Percentiles rank a stretch among this genome's conserved stretches.
Conservation (phyloP, 306 rosid species). For the Alnus glutinosa region DNA sequence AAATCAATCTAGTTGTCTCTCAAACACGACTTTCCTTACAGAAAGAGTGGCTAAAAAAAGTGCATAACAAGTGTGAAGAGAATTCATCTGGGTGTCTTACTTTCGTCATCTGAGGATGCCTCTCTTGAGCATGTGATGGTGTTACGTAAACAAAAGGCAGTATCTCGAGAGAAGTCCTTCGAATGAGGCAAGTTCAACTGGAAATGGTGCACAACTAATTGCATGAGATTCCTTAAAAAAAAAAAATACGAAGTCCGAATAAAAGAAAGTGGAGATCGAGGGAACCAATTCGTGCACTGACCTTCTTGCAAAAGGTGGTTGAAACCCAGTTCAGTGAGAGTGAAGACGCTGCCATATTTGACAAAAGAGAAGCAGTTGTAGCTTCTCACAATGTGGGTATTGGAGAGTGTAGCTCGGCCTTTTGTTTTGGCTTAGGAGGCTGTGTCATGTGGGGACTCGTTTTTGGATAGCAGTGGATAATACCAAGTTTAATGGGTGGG, state of each 20-base stretch:
- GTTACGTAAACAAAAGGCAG: slow-evolving; percentile 44
- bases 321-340: slow-evolving; percentile 61
- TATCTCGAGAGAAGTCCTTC: slow-evolving; percentile 42
- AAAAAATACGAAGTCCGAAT: slow-evolving; percentile 5
- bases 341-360: slow-evolving; percentile 67
- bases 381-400: slow-evolving; percentile 36
- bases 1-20: slow-evolving; percentile 6
- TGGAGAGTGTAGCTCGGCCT: slow-evolving; percentile 32
- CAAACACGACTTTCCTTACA: background rate
- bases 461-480: slow-evolving; percentile 28
- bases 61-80: slow-evolving; percentile 1
- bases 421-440: slow-evolving; percentile 37
- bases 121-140: slow-evolving; percentile 43
- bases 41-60: background rate
- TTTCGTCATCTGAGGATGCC: slow-evolving; percentile 42
- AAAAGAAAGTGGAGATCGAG: background rate
- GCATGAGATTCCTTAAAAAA: slow-evolving; percentile 3
- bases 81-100: slow-evolving; percentile 40
- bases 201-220: slow-evolving; percentile 24
- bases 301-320: slow-evolving; percentile 58
- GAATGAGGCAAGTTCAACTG: slow-evolving; percentile 55
- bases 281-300: slow-evolving; percentile 1
- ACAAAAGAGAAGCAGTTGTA: slow-evolving; percentile 25
- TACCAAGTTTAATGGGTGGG: background rate
- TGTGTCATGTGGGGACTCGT: slow-evolving; percentile 14